These are phyloP conservation scores for Cryphonectria carpinicola DNA, from an alignment of 2,329 filamentous ascomycete species.

Conservation along the genomic window DNA sequence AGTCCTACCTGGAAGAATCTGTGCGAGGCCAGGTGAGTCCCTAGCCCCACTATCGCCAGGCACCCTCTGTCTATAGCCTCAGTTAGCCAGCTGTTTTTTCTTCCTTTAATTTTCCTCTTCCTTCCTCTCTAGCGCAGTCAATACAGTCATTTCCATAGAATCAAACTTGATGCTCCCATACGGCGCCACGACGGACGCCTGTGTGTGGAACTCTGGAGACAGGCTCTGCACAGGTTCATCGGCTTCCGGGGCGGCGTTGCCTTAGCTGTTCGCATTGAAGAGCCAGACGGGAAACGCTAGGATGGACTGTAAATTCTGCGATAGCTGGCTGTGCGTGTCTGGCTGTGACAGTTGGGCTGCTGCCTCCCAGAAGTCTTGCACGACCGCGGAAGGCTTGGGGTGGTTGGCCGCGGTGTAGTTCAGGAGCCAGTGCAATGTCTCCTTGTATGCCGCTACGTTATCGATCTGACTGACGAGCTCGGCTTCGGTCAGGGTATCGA, in stretches of 20 bases:
- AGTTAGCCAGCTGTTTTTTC: too few species aligned
- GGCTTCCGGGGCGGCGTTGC: not conserved
- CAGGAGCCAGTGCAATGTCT: not conserved
- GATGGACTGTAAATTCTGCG: not conserved
- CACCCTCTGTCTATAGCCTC: too few species aligned
- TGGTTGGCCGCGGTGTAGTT: not conserved
- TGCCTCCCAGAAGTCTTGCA: not conserved
- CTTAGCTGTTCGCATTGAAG: not conserved
- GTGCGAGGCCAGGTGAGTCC: too few species aligned
- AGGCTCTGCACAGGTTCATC: not conserved
- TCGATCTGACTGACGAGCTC: too few species aligned
- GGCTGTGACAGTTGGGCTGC: not conserved
- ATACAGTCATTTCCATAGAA: too few species aligned
- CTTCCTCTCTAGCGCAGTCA: too few species aligned
- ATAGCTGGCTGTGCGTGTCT: not conserved
- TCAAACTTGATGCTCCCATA: not conserved
- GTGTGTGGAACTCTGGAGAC: not conserved
- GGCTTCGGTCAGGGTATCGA: too few species aligned
- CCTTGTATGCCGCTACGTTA: too few species aligned
- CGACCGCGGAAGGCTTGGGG: not conserved
- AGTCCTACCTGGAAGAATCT: not conserved
- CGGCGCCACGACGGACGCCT: not conserved
- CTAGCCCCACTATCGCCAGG: too few species aligned
- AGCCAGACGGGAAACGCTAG: not conserved
- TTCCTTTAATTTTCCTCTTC: too few species aligned